A percentile compares a stretch with the other conserved stretches of the same genome.
phyloP scores from a whole-genome alignment of 352 stramenopile species.

The Elongisporangium anandrum region DNA sequence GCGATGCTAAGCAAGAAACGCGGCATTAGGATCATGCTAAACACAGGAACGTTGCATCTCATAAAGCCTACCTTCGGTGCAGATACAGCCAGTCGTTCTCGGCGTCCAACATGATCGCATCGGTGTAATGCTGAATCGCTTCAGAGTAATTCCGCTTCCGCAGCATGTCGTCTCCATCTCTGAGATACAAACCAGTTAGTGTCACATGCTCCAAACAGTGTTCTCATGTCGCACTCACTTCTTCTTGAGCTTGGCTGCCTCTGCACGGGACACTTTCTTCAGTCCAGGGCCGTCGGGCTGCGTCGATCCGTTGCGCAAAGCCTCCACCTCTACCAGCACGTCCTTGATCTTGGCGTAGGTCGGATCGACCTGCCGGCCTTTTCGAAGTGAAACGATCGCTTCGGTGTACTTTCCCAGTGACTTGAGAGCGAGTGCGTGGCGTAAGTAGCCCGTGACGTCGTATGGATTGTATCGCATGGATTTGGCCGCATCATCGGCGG shows the following conservation, averaged over 20 bases:
- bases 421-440: slow-evolving; percentile 89
- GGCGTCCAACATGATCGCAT: slow-evolving; percentile 39
- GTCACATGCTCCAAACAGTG: background rate
- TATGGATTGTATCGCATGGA: slow-evolving; percentile 93
- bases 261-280: slow-evolving; percentile 17
- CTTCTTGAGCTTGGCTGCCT: slow-evolving; percentile 23
- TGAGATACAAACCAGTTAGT: background rate
- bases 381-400: slow-evolving; percentile 54
- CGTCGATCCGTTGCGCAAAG: slow-evolving; percentile 15
- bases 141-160: slow-evolving; percentile 45
- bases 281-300: slow-evolving; percentile 1
- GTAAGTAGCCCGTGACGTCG: slow-evolving; percentile 92
- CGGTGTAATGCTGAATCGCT: slow-evolving; percentile 41
- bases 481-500: slow-evolving; percentile 81
- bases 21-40: too few species aligned
- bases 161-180: slow-evolving; percentile 39
- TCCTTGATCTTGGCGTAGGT: slow-evolving; percentile 61
- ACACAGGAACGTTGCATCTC: too few species aligned
- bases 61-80: slow-evolving; percentile 26
- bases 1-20: slow-evolving; percentile 46
- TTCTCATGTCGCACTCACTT: slow-evolving; percentile 9
- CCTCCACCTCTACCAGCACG: slow-evolving; percentile 48
- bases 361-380: slow-evolving; percentile 68
- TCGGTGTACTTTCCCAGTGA: slow-evolving; percentile 72
- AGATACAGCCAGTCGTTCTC: slow-evolving; percentile 54